Base-by-base conservation (phyloP, 371 early-diverging fungal species). In the Mortierella sp. region DNA sequence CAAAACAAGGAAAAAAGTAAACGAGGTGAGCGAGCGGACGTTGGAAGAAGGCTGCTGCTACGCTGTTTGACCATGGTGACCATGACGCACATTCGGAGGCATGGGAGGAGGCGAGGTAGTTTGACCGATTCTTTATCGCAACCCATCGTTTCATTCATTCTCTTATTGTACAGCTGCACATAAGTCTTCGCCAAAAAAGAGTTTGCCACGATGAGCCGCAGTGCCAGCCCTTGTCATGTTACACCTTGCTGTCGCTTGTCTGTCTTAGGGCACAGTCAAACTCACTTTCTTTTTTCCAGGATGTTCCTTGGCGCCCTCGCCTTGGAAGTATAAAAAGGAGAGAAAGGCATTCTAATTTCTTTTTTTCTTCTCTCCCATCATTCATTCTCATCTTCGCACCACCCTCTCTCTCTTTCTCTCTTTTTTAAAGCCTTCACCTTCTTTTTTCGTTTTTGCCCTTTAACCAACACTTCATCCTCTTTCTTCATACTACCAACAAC, bases 181-280 rank as follows among this genome's bases (percentile, higher is more conserved):
- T 46, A 46, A 31, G 59, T 31, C 59, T 59, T 59, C 59, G 59
- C 59, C 59, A 31, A 31, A 31, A 31, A 59, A 31, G 34, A 28
- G 28, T 16, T 59, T 31, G 59, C 59, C 59, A 59, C 59, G 31
- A 59, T 31, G 59, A 59, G 31, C 59, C 59, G 59, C 59, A 59
- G 59, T 59, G 59, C 59, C 28, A 1, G 26, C 13, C 59, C 31
- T 59, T 59, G 55, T 55, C 26, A 55, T 28, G 11, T 9, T 55
- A 55, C 55, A 55, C n/a, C 54, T 8, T n/a, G 2, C n/a, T n/a
- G n/a, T n/a, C n/a, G n/a, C 26, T 53, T 24, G 8, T 57, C 14
- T n/a, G n/a, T 57, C 34, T 59, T 4, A 13, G 16, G 59, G 59
- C 31, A 16, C 26, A 59, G 59, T 59, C 31, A 59, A 59, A 9